Base-by-base conservation (phyloP, 495 filamentous ascomycete genomes). In the Penicillium longicatenatum region DNA sequence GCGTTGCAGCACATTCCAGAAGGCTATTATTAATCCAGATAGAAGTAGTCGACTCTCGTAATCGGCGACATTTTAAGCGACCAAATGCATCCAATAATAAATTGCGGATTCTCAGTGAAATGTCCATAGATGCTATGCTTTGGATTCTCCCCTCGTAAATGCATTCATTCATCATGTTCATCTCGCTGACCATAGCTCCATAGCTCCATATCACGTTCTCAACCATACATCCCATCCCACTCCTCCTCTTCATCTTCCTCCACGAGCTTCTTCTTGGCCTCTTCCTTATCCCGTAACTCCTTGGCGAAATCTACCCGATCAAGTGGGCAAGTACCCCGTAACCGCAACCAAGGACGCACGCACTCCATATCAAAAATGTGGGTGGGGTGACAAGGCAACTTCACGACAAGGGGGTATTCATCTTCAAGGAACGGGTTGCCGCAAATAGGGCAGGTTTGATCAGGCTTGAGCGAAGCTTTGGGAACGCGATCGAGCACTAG, bases 361-460 rank as follows among this genome's bases (percentile, higher is more conserved):
- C 94, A 98, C 70, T 98, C 93, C 14, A 97, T 73, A 70, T 98
- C 94, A 74, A 96, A 97, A 24, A 85, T 68, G 70, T 98, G 94
- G 20, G 80, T 84, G 11, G 80, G 79, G 63, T 93, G 86, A 66
- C 94, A 98, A 21, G 92, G 91, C 53, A 98, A 78, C 61, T 86
- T 83, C 30, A 97, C 93, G 16, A 97, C 93, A 12, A 98, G 81
- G 19, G 90, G 89, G 61, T 92, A 86, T 41, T 76, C 62, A 56
- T 89, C 86, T 42, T 97, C 92, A 16, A 97, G 68, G 63, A 91
- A 97, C 35, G 78, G 75, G 65, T 92, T 91, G 21, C 82, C 85
- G 71, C 94, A 98, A 58, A 98, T 97, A 2, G 91, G 89, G 62
- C 94, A 98, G 24, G 68, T 76, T 58, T 93, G 89, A 6, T 80